Percentiles rank a stretch among this genome's conserved stretches.
phyloP scores from a whole-genome alignment of 2,329 filamentous ascomycete species.

The Talaromyces albobiverticillius region DNA sequence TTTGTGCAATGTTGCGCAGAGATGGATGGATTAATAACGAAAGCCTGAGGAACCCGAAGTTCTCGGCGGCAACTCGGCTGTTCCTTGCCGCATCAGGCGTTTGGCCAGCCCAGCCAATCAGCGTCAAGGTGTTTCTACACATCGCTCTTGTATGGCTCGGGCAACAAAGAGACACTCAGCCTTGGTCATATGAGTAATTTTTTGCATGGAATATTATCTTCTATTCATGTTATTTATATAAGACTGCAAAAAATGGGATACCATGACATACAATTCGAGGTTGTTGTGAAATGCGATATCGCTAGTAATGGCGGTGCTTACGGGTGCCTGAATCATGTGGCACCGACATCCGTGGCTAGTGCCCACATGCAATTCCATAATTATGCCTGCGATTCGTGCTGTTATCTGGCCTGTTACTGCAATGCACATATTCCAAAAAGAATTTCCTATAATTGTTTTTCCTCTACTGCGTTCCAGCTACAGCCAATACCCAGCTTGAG shows the following conservation, averaged over 20 bases:
- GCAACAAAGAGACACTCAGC: background rate
- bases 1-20: background rate
- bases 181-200: too few relatives aligned
- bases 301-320: too few relatives aligned
- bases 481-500: background rate
- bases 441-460: background rate
- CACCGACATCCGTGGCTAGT: conserved; percentile 3
- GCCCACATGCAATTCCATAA: too few relatives aligned
- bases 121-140: conserved; percentile 36
- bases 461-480: background rate
- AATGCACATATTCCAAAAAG: background rate
- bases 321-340: background rate
- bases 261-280: too few relatives aligned
- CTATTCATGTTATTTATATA: too few relatives aligned
- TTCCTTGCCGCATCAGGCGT: conserved; percentile 14
- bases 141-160: conserved; percentile 11
- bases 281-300: too few relatives aligned
- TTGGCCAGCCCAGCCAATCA: conserved; percentile 34
- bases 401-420: conserved; percentile 7
- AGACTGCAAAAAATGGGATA: too few relatives aligned
- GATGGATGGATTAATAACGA: background rate
- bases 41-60: background rate
- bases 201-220: too few relatives aligned
- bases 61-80: conserved; percentile 13
- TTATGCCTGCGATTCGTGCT: too few relatives aligned